Evolutionary conservation across 495 filamentous ascomycete species (phyloP), one percentile per base, ranked within the genome.

Genomic region (Xylaria intraflava): DNA sequence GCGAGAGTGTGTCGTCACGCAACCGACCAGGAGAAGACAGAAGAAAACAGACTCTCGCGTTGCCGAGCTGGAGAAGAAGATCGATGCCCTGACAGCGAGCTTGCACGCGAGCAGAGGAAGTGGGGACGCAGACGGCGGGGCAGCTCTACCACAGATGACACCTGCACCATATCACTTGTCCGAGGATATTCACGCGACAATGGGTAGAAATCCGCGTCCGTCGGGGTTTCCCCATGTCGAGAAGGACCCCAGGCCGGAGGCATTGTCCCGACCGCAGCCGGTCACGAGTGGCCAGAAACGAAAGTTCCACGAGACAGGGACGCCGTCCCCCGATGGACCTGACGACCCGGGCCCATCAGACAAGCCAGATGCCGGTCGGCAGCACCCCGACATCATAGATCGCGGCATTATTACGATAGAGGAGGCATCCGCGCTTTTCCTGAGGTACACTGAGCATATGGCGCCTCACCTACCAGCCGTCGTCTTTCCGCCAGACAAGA

Each of bases 41-140:
- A 95, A 93, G 74, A 96, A 96, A 74, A 89, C 87, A 24, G 93
- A 96, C 65, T 90, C 82, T 53, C 81, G 91, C 35, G 90, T 98
- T 7, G 85, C 90, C 12, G 92, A 96, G 70, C 74, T 98, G 38
- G 93, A 98, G 71, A 89, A 85, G 72, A 95, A 94, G 73, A 91
- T 98, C 45, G 89, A 96, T 72, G 87, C 84, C 10, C 65, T 96
- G 67, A 95, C 87, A 2, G 88, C 88, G 0, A 87, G 79, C 45
- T 61, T 95, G 49, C 80, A 88, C 29, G 82, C 84, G 1, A 75
- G 68, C 53, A 76, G 76, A 36, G 61, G 73, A 61, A 49, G 58
- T 55, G 45, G 62, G 35, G 1, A 3, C 9, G 14, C 5, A 36
- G 45, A 53, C 47, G 46, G 19, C 41, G 40, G 16, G 22, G 39